Conservation (phyloP, 768 basidiomycete genomes). For the Hortiboletus flavorubellus region DNA sequence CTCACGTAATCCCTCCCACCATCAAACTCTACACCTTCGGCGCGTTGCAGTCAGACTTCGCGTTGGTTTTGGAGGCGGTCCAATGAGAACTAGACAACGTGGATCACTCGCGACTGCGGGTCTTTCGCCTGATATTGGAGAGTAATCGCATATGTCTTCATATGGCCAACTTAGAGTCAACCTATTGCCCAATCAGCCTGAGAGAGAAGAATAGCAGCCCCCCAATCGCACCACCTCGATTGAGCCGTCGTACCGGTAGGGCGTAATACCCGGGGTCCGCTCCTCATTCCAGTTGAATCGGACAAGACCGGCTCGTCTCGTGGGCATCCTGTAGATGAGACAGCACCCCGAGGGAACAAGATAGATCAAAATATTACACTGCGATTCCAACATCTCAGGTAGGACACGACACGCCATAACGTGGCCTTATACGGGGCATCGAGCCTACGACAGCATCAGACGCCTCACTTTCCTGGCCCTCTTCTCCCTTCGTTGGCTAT, state of each 20-base stretch:
- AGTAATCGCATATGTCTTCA: constrained; percentile 7
- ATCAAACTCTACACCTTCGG: background rate
- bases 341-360: constrained; percentile 3
- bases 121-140: constrained; percentile 1
- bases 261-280: constrained; percentile 18
- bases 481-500: constrained; percentile 45
- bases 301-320: background rate
- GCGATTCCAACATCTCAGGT: constrained; percentile 10
- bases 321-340: constrained; percentile 13
- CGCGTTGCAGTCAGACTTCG: background rate
- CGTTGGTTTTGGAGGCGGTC: background rate
- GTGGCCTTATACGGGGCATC: background rate
- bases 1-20: constrained; percentile 16
- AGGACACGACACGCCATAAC: constrained; percentile 9
- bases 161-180: constrained; percentile 2
- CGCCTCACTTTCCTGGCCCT: constrained; percentile 37
- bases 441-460: constrained; percentile 24
- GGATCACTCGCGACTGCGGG: constrained; percentile 1
- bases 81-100: constrained; percentile 6
- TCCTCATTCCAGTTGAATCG: constrained; percentile 21
- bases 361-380: constrained; percentile 14
- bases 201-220: constrained; percentile 1
- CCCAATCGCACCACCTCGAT: background rate
- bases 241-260: background rate
- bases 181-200: background rate